Conservation (phyloP, 1,284 basidiomycete species). For the Uromyces viciae-fabae region DNA sequence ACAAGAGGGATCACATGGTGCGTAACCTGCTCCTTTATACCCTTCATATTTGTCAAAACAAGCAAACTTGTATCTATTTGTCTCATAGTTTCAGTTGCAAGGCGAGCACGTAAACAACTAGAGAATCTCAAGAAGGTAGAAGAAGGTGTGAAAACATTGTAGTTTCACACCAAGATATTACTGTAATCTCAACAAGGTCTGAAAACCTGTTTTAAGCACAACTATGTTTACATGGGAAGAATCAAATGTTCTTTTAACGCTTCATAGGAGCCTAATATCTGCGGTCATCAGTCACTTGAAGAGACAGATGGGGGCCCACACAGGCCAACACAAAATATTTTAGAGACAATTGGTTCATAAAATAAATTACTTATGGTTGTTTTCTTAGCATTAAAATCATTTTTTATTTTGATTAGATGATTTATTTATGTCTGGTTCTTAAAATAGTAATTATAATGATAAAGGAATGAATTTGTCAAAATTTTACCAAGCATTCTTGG, state of each 20-base stretch:
- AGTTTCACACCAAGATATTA: neutral
- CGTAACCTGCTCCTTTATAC: too few relatives aligned
- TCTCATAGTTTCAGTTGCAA: too few relatives aligned
- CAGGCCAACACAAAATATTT: neutral
- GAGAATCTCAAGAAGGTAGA: neutral
- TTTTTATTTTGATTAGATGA: neutral
- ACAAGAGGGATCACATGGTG: too few relatives aligned
- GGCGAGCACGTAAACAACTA: neutral
- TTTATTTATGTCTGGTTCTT: too few relatives aligned
- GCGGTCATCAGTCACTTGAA: neutral
- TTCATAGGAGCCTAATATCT: neutral
- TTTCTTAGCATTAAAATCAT: neutral
- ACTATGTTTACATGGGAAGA: neutral
- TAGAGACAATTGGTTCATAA: neutral
- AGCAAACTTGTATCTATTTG: too few relatives aligned
- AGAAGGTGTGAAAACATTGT: neutral
- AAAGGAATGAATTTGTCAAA: too few relatives aligned
- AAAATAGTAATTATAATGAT: too few relatives aligned
- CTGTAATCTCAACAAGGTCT: neutral
- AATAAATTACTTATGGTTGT: neutral
- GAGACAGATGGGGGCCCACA: neutral
- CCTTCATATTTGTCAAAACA: too few relatives aligned
- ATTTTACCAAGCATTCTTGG: too few relatives aligned
- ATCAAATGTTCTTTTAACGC: neutral
- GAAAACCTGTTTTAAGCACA: neutral